These are phyloP conservation scores for Microdochium trichocladiopsis DNA, from an alignment of 2,329 filamentous ascomycete species.

Conservation along the genomic window DNA sequence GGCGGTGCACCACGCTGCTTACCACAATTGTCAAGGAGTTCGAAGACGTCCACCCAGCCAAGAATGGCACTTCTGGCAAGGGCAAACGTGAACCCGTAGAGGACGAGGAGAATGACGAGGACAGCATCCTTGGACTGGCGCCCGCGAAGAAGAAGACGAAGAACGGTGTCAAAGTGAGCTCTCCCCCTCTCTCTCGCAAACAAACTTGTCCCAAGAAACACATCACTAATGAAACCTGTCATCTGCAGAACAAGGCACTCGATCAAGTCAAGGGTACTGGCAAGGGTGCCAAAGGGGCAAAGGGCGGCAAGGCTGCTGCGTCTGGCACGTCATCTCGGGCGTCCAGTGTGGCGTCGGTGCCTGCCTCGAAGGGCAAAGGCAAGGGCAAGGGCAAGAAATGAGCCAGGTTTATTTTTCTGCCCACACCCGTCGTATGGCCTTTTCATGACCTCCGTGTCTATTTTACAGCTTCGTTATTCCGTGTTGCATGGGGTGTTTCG, in stretches of 20 bases:
- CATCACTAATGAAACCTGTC: constrained; percentile 3
- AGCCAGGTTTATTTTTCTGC: constrained; percentile 9
- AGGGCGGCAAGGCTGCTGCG: constrained; percentile 24
- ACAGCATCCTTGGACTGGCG: constrained; percentile 68
- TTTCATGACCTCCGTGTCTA: too few relatives aligned
- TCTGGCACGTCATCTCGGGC: constrained; percentile 67
- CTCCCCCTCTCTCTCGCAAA: constrained; percentile 5
- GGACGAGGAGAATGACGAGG: constrained; percentile 80
- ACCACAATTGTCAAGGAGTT: constrained; percentile 95
- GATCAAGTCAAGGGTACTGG: constrained; percentile 72
- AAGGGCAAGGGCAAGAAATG: constrained; percentile 47
- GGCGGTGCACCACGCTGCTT: constrained; percentile 87
- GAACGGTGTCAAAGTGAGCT: constrained; percentile 75
- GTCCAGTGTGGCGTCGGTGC: constrained; percentile 77
- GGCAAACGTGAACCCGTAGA: constrained; percentile 58
- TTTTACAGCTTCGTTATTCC: not conserved
- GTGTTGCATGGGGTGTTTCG: not conserved
- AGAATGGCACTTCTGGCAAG: constrained; percentile 52
- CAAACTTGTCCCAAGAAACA: not conserved
- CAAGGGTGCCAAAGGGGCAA: constrained; percentile 43
- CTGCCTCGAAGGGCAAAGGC: constrained; percentile 37
- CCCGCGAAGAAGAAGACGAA: constrained; percentile 95
- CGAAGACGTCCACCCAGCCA: constrained; percentile 55
- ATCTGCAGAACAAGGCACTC: constrained; percentile 77
- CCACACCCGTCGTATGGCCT: too few relatives aligned